Evolutionary conservation across 2,329 filamentous ascomycete genomes (phyloP).

Genomic region (Trichoderma koningiopsis): DNA sequence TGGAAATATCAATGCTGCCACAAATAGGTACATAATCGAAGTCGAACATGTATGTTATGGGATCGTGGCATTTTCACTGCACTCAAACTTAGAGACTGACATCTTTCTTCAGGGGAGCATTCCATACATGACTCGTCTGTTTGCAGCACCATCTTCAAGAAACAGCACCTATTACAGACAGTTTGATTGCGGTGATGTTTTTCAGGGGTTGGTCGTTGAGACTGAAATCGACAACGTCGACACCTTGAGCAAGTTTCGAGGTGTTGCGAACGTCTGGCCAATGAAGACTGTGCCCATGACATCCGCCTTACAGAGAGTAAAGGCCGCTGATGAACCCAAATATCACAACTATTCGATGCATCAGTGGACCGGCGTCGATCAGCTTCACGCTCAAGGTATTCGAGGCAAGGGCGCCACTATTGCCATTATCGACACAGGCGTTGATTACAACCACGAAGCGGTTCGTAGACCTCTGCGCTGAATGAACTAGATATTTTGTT

Average conservation of each 20-base stretch:
- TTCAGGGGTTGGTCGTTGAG: slow-evolving; percentile 41
- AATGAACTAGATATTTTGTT: background rate
- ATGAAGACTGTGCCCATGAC: slow-evolving; percentile 33
- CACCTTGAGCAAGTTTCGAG: slow-evolving; percentile 37
- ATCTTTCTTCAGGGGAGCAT: slow-evolving; percentile 4
- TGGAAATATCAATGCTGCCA: slow-evolving; percentile 20
- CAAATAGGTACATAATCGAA: slow-evolving; percentile 35
- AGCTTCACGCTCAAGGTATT: slow-evolving; percentile 42
- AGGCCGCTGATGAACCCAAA: slow-evolving; percentile 15
- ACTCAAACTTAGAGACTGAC: background rate
- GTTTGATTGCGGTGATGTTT: slow-evolving; percentile 42
- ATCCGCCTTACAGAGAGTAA: slow-evolving; percentile 8
- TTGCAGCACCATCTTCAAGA: slow-evolving; percentile 25
- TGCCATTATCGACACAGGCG: slow-evolving; percentile 45
- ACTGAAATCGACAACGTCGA: slow-evolving; percentile 39
- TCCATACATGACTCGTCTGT: slow-evolving; percentile 30
- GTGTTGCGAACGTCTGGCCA: slow-evolving; percentile 44
- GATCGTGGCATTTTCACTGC: background rate
- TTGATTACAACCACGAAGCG: slow-evolving; percentile 45
- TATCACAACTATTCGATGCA: slow-evolving; percentile 41
- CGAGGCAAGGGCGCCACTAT: slow-evolving; percentile 43
- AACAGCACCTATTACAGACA: slow-evolving; percentile 32
- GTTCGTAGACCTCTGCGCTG: slow-evolving; percentile 29
- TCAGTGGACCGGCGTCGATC: slow-evolving; percentile 44
- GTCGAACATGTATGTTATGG: slow-evolving; percentile 25